Conservation (phyloP, 2,329 filamentous ascomycete genomes). For the Phyllosticta citrichinensis region DNA sequence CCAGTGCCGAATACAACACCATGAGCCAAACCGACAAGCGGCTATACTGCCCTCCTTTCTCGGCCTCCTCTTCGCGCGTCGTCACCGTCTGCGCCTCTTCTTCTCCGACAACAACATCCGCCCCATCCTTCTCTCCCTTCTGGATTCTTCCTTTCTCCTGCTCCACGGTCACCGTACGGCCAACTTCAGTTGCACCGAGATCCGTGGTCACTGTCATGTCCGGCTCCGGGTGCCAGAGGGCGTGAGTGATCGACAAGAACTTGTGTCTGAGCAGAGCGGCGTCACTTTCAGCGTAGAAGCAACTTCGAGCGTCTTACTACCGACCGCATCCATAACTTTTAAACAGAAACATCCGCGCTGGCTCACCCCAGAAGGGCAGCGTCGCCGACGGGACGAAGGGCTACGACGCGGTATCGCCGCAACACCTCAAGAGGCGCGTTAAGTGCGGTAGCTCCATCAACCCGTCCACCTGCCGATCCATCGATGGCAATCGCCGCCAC, state of each 20-base stretch:
- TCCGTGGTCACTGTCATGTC: neutral
- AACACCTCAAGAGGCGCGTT: neutral
- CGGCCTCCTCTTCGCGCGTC: neutral
- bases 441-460: neutral
- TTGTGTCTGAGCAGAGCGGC: neutral
- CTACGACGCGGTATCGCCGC: neutral
- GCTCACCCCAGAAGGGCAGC: neutral
- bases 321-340: neutral
- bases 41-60: neutral
- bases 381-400: neutral
- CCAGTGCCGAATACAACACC: conserved; percentile 25
- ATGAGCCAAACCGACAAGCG: conserved; percentile 16
- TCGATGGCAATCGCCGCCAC: neutral
- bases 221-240: neutral
- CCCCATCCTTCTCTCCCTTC: neutral
- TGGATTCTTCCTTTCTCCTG: neutral
- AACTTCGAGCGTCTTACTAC: neutral
- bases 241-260: too few species aligned
- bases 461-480: neutral
- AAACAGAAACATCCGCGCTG: neutral
- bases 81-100: neutral
- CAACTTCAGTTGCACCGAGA: neutral
- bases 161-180: neutral
- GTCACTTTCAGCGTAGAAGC: neutral
- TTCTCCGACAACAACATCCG: neutral